Percentiles rank a stretch among this genome's conserved stretches.
These are phyloP conservation scores for Monilinia vaccinii-corymbosi DNA, from an alignment of 2,329 filamentous ascomycete species.

Conservation along the genomic window DNA sequence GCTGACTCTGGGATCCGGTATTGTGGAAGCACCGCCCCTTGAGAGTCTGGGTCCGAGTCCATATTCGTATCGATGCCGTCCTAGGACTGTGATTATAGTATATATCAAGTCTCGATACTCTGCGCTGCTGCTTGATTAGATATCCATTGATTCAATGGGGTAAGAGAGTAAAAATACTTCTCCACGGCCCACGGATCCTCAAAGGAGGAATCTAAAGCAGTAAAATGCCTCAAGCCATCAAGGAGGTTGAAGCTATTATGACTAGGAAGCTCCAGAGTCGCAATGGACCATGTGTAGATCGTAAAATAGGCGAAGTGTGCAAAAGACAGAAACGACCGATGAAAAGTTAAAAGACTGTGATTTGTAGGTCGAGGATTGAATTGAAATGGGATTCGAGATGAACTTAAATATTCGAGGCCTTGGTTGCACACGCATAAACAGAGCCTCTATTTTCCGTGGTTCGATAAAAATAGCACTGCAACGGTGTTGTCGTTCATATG, in stretches of 20 bases:
- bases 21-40: too few species aligned
- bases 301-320: background rate
- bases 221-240: background rate
- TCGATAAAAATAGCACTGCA: background rate
- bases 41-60: background rate
- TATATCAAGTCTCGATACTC: background rate
- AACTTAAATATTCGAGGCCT: background rate
- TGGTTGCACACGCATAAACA: background rate
- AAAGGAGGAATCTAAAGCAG: background rate
- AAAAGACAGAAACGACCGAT: background rate
- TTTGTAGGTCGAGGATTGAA: background rate
- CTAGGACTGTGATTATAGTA: too few species aligned
- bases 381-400: background rate
- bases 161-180: background rate
- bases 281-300: background rate
- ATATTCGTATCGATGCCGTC: background rate
- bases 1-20: too few species aligned
- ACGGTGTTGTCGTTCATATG: too few species aligned
- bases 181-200: background rate
- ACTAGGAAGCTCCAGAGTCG: background rate
- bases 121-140: background rate
- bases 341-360: background rate
- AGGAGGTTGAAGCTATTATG: background rate
- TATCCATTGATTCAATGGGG: background rate
- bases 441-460: background rate